These are phyloP conservation scores for Lentinus brumalis DNA, from an alignment of 768 basidiomycete species.

Conservation along the genomic window DNA sequence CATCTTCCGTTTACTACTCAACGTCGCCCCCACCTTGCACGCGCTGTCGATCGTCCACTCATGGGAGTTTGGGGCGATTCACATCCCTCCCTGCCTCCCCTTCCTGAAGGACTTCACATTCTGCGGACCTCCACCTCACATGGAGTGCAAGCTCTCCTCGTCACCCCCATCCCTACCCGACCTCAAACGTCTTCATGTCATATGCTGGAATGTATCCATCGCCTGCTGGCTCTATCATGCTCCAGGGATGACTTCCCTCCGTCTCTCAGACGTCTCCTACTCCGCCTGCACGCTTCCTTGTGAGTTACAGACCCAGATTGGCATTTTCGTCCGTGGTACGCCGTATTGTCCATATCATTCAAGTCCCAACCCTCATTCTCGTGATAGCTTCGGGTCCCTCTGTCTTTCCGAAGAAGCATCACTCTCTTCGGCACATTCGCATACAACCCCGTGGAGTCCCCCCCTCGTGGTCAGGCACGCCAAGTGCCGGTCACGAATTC, in stretches of 20 bases:
- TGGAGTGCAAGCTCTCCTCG: background rate
- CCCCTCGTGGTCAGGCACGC: background rate
- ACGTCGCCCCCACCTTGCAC: conserved; percentile 1
- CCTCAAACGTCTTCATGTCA: background rate
- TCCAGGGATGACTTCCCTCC: background rate
- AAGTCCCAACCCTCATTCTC: too few relatives aligned
- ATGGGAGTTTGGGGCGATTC: conserved; percentile 4
- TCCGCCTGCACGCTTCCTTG: background rate
- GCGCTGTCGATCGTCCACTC: conserved; percentile 7
- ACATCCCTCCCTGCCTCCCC: background rate
- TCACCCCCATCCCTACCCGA: background rate
- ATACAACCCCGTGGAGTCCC: background rate
- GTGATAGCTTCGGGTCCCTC: background rate
- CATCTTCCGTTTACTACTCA: background rate
- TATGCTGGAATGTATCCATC: background rate
- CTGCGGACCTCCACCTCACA: background rate
- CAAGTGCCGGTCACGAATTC: background rate
- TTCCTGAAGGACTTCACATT: background rate
- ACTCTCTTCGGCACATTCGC: background rate
- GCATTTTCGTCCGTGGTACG: background rate
- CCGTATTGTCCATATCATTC: background rate
- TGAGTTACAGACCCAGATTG: background rate
- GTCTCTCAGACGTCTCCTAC: background rate
- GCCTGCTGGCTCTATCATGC: background rate
- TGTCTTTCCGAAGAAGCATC: background rate